These are phyloP conservation scores for Penicillium janthinellum DNA, from an alignment of 2,329 filamentous ascomycete species.

Conservation along the genomic window DNA sequence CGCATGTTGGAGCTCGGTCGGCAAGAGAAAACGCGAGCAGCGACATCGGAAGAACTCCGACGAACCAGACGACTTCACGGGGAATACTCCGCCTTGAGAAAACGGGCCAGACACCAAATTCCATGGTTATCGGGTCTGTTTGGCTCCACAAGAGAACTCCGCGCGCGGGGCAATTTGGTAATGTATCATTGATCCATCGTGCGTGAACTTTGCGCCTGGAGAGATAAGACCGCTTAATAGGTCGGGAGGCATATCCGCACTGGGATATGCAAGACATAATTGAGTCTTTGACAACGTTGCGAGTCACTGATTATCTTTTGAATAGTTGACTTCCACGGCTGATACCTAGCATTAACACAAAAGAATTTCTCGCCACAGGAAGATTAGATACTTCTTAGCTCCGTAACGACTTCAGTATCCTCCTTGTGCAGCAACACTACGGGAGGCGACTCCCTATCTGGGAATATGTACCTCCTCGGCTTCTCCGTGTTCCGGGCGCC, in stretches of 20 bases:
- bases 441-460: too few relatives aligned
- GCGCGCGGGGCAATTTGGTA: background rate
- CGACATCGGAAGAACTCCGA: constrained; percentile 2
- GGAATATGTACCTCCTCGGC: background rate
- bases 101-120: background rate
- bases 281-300: too few relatives aligned
- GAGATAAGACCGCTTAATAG: background rate
- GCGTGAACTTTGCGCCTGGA: background rate
- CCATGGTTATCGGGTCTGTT: background rate
- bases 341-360: too few relatives aligned
- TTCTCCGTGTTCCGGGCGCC: background rate
- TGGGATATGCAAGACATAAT: too few relatives aligned
- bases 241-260: too few relatives aligned
- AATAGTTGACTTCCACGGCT: too few relatives aligned
- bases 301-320: too few relatives aligned
- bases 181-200: too few relatives aligned
- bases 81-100: background rate
- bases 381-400: too few relatives aligned
- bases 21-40: background rate
- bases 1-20: background rate
- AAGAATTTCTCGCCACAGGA: too few relatives aligned
- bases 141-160: background rate
- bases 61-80: background rate
- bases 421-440: too few relatives aligned
- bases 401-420: too few relatives aligned